A percentile compares a stretch with the other conserved stretches of the same genome.
Evolutionary conservation across 2,329 filamentous ascomycete genomes (phyloP).

Genomic region (Leptosphaerulina australis): DNA sequence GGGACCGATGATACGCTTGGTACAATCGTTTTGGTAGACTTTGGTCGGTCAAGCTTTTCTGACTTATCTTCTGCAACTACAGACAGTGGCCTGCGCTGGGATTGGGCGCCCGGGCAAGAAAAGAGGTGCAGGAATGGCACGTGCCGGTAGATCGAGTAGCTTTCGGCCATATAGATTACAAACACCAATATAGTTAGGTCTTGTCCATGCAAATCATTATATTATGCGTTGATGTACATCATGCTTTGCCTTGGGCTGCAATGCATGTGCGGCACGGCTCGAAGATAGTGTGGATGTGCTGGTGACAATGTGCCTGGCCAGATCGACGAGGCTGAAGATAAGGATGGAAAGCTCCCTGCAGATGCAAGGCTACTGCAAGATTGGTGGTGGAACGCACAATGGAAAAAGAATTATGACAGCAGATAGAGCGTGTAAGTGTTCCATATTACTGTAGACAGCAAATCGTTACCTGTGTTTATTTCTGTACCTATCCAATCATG

Average conservation of each 20-base stretch:
- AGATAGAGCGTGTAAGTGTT: background rate
- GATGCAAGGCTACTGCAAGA: background rate
- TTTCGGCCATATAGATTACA: background rate
- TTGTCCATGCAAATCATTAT: background rate
- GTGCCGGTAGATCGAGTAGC: slow-evolving; percentile 8
- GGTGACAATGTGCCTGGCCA: background rate
- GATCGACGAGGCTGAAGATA: background rate
- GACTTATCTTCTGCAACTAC: background rate
- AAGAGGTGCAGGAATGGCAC: slow-evolving; percentile 11
- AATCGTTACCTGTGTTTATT: too few relatives aligned
- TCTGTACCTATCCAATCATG: too few relatives aligned
- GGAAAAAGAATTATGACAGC: too few relatives aligned
- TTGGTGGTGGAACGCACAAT: background rate
- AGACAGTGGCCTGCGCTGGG: slow-evolving; percentile 11
- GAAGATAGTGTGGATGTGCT: background rate
- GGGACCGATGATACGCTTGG: slow-evolving; percentile 29
- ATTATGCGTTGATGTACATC: background rate
- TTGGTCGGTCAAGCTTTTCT: slow-evolving; percentile 24
- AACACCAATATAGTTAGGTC: background rate
- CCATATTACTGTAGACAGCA: too few relatives aligned
- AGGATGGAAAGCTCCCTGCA: background rate
- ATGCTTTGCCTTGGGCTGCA: slow-evolving; percentile 10
- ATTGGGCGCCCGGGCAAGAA: slow-evolving; percentile 16
- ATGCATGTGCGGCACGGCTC: slow-evolving; percentile 6
- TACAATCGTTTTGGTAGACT: slow-evolving; percentile 43